Percentiles rank a stretch among this genome's conserved stretches.
Conservation (phyloP, 768 basidiomycete species). For the Amanita jacksonii region DNA sequence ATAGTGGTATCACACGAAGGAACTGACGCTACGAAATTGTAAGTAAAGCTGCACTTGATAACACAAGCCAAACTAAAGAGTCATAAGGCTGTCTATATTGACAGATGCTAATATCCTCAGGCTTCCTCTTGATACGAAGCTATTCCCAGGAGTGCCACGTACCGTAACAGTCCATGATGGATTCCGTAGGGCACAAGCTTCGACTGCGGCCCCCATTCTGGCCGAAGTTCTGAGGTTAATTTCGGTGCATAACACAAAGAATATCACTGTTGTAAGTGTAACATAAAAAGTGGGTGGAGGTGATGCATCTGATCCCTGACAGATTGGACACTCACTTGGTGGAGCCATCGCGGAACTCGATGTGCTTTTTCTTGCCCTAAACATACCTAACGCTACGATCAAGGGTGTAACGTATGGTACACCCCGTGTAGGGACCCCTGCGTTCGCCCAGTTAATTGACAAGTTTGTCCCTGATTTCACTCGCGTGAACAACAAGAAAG, state of each 20-base stretch:
- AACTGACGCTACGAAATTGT: constrained; percentile 49
- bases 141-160: constrained; percentile 48
- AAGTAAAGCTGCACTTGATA: constrained; percentile 11
- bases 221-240: constrained; percentile 33
- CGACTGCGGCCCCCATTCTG: constrained; percentile 36
- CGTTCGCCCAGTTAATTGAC: constrained; percentile 35
- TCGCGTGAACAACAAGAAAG: constrained; percentile 31
- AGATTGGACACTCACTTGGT: constrained; percentile 45
- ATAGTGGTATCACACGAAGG: constrained; percentile 54
- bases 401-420: constrained; percentile 39
- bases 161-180: constrained; percentile 41
- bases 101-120: constrained; percentile 38
- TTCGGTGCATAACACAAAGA: constrained; percentile 24
- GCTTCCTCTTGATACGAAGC: constrained; percentile 27
- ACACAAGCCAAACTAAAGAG: background rate
- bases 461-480: constrained; percentile 26
- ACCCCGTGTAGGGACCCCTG: constrained; percentile 41
- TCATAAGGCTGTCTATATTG: constrained; percentile 34
- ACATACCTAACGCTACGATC: constrained; percentile 32
- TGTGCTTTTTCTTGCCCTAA: constrained; percentile 36
- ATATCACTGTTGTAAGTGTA: constrained; percentile 30
- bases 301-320: background rate
- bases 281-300: constrained; percentile 7
- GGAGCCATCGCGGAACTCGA: constrained; percentile 45
- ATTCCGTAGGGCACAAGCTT: constrained; percentile 41